These are phyloP conservation scores for Malania oleifera DNA, from an alignment of 164 flowering plant genomes.

Conservation along the genomic window DNA sequence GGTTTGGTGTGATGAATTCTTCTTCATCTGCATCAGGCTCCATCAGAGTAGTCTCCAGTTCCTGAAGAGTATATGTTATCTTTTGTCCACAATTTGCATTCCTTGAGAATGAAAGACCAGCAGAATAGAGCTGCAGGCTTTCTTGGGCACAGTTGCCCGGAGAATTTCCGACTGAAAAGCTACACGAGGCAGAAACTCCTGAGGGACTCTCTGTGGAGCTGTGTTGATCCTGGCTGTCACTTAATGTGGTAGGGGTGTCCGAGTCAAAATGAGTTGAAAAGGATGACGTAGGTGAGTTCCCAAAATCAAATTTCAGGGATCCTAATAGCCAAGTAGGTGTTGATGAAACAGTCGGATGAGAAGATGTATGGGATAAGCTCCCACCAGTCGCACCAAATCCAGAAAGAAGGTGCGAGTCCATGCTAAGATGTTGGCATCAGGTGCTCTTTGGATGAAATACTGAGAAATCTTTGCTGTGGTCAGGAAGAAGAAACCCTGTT, in stretches of 20 bases:
- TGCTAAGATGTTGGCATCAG: conserved; percentile 30
- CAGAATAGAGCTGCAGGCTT: conserved; percentile 10
- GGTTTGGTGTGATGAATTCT: conserved; percentile 22
- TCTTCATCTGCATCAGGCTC: conserved; percentile 49
- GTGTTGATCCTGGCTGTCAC: conserved; percentile 54
- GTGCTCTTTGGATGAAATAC: too few species aligned
- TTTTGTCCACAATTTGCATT: conserved; percentile 30
- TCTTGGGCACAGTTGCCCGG: conserved; percentile 14
- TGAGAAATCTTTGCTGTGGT: too few species aligned
- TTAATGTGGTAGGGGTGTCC: conserved; percentile 40
- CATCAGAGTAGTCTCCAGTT: conserved; percentile 72
- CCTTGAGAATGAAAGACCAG: conserved; percentile 15
- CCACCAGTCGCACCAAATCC: conserved; percentile 34
- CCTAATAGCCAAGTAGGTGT: conserved; percentile 32
- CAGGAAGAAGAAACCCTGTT: too few species aligned
- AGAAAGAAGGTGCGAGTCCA: conserved; percentile 49
- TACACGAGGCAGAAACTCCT: conserved; percentile 39
- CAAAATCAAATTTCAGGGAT: conserved; percentile 36
- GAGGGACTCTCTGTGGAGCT: conserved; percentile 56
- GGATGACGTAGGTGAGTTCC: conserved; percentile 61
- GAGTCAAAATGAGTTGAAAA: conserved; percentile 49
- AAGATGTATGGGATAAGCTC: conserved; percentile 31
- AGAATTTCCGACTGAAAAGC: conserved; percentile 48
- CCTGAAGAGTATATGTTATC: conserved; percentile 37
- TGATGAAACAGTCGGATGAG: conserved; percentile 32